Base-by-base conservation (phyloP, 176 grass and related monocot genomes). In the Aechmea fasciata region DNA sequence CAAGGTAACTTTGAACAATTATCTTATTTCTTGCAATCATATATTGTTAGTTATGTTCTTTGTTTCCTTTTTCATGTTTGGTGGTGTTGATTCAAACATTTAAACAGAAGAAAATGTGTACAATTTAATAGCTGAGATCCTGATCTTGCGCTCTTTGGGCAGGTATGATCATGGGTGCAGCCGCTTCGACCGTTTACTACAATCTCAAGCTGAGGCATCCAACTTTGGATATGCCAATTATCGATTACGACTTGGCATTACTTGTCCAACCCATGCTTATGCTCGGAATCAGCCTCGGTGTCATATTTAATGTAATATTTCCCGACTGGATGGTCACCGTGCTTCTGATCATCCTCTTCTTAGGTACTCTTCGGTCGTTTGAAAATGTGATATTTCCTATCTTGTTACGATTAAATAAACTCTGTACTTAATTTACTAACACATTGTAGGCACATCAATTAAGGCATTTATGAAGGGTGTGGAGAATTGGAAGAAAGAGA, bases 221-320 rank as follows among this genome's bases (percentile, higher is more conserved):
- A 18, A 79, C 79, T 17, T 73, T 90, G 52, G 79, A 89, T 74
- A 83, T 83, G 89, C 89, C 89, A 3, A 48, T 92, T 6, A 92
- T 92, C 14, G 89, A 97, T 50, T 92, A 97, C 49, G 84, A 90
- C 55, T 79, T 97, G 7, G 89, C 89, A 12, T 65, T 92, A 47
- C 89, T 97, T 11, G 69, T 92, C 61, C 93, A 92, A 72, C 86
- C 93, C 0, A 92, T 92, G 86, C 83, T 97, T 2, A 92, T 90
- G 86, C 79, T 97, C 4, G 93, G 93, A 49, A 75, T 97, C 73
- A 92, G 84, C 79, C 89, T 90, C 1, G 82, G 89, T 15, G 82
- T 92, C 71, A 65, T 84, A 63, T 90, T 92, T 66, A 90, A 85
- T 82, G 86, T 87, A 0, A 83, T 92, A 13, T 87, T 92, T 63